Percentiles rank a stretch among this genome's conserved stretches.
phyloP scores from a whole-genome alignment of 208 protist genomes.

The Spongospora subterranea region DNA sequence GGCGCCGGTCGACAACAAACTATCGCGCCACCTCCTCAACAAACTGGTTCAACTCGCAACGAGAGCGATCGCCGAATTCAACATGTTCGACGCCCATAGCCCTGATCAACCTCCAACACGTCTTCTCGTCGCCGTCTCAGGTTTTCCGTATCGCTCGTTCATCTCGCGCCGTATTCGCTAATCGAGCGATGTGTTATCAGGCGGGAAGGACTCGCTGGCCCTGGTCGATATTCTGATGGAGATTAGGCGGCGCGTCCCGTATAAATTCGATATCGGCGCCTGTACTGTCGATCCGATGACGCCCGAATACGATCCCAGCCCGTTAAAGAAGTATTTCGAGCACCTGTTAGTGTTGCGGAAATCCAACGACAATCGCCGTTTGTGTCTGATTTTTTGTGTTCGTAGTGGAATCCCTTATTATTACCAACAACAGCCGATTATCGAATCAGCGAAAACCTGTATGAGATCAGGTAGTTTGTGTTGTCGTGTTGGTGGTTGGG shows the following conservation, averaged over 20 bases:
- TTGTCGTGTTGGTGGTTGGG: not conserved
- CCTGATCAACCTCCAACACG: not conserved
- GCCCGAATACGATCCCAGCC: slow-evolving; percentile 75
- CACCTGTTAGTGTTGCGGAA: not conserved
- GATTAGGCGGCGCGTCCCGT: slow-evolving; percentile 55
- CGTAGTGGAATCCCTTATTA: slow-evolving; percentile 78
- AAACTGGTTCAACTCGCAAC: not conserved
- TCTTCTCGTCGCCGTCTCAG: slow-evolving; percentile 33
- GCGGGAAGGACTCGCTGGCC: slow-evolving; percentile 80
- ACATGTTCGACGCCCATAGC: slow-evolving; percentile 5
- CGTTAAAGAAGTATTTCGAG: slow-evolving; percentile 58
- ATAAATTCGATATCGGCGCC: slow-evolving; percentile 76
- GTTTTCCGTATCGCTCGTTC: not conserved
- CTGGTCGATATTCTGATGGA: slow-evolving; percentile 72
- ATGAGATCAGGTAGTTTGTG: slow-evolving; percentile 52
- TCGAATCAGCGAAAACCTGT: slow-evolving; percentile 71
- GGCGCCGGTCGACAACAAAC: not conserved
- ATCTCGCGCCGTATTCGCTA: no score
- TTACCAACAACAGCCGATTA: slow-evolving; percentile 74
- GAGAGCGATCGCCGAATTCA: slow-evolving; percentile 20
- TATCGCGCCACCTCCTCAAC: not conserved
- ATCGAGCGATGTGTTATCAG: not conserved
- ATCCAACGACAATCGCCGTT: not conserved
- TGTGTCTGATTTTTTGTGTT: not conserved
- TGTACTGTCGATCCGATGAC: slow-evolving; percentile 80